A percentile compares a stretch with the other conserved stretches of the same genome.
phyloP scores from a whole-genome alignment of 2,329 filamentous ascomycete genomes.

The Penicillium crustosum region DNA sequence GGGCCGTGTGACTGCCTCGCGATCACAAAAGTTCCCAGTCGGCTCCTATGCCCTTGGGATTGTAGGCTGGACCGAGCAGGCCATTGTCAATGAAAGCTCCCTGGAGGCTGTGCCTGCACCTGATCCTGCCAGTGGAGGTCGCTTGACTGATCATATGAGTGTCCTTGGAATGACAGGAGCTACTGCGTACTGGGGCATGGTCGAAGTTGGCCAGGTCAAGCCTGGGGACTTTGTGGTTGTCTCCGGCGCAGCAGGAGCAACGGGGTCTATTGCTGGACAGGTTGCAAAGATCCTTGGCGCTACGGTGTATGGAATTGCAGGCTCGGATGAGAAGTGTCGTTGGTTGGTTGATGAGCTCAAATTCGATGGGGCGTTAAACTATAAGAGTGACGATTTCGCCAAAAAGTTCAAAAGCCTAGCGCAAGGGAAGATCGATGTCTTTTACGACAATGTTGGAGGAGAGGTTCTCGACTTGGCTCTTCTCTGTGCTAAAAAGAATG shows the following conservation, averaged over 20 bases:
- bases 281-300: slow-evolving; percentile 47
- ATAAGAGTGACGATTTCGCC: slow-evolving; percentile 41
- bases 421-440: not conserved
- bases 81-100: not conserved
- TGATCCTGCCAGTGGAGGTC: not conserved
- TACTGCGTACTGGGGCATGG: slow-evolving; percentile 52
- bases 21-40: not conserved
- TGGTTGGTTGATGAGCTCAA: slow-evolving; percentile 53
- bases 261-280: slow-evolving; percentile 52
- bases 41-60: not conserved
- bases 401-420: not conserved
- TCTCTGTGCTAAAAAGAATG: not conserved
- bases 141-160: slow-evolving; percentile 32
- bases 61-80: not conserved
- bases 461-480: not conserved
- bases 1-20: not conserved
- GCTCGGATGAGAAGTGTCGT: slow-evolving; percentile 53
- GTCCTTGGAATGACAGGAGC: slow-evolving; percentile 36
- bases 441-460: not conserved
- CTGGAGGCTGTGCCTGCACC: not conserved
- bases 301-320: slow-evolving; percentile 53
- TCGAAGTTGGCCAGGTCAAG: slow-evolving; percentile 40
- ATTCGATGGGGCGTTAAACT: slow-evolving; percentile 57
- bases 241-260: slow-evolving; percentile 51
- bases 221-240: slow-evolving; percentile 47